These are phyloP conservation scores for Kazachstania kunashirensis DNA, from an alignment of 805 yeast species.

Conservation along the genomic window DNA sequence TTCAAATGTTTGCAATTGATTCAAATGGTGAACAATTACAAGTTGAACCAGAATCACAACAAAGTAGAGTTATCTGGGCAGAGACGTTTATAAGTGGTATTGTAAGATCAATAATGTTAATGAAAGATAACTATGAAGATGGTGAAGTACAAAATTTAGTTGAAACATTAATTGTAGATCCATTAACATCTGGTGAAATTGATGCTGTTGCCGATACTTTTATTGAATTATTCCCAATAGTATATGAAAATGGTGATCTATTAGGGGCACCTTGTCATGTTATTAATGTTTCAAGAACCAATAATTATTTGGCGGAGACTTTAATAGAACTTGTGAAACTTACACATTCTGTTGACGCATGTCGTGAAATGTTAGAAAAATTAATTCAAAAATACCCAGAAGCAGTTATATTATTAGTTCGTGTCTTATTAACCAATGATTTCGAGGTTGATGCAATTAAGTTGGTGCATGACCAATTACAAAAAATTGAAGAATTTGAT, in stretches of 20 bases:
- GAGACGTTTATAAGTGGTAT: constrained; percentile 52
- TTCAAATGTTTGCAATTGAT: constrained; percentile 37
- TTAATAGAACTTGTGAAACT: constrained; percentile 24
- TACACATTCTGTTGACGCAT: constrained; percentile 21
- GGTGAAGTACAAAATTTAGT: constrained; percentile 68
- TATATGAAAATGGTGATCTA: constrained; percentile 24
- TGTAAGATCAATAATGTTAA: constrained; percentile 50
- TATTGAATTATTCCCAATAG: constrained; percentile 25
- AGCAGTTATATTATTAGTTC: constrained; percentile 23
- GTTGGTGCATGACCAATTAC: constrained; percentile 23
- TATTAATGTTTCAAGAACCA: constrained; percentile 24
- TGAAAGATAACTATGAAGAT: constrained; percentile 40
- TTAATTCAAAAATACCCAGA: constrained; percentile 20
- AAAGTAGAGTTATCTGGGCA: constrained; percentile 43
- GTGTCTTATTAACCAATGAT: constrained; percentile 28
- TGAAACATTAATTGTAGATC: constrained; percentile 76
- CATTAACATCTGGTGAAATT: constrained; percentile 38
- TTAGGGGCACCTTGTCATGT: constrained; percentile 28
- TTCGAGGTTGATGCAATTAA: constrained; percentile 31
- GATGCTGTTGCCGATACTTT: constrained; percentile 26
- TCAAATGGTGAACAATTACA: constrained; percentile 25
- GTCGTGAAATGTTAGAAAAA: constrained; percentile 20
- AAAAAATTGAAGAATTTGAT: constrained; percentile 8
- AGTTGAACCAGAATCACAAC: constrained; percentile 35
- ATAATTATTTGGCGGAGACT: constrained; percentile 28